Conservation (phyloP, 1,284 basidiomycete species). For the Amylostereum areolatum region DNA sequence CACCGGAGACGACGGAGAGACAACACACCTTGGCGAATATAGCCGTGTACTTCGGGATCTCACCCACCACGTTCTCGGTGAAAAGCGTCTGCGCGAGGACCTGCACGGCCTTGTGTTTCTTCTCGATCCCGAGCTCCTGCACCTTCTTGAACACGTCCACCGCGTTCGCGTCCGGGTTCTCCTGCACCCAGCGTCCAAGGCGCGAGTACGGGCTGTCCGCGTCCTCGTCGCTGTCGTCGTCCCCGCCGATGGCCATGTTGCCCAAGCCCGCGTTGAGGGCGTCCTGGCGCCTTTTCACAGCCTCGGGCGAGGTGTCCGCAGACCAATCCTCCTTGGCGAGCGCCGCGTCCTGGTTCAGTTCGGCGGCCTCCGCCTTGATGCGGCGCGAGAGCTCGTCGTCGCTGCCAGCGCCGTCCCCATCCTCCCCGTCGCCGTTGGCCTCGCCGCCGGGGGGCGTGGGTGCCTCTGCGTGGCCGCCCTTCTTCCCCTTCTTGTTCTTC, state of each 20-base stretch:
- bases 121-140: slow-evolving; percentile 88
- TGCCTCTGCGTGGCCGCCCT: slow-evolving; percentile 28
- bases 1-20: background rate
- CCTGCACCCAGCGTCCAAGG: slow-evolving; percentile 85
- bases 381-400: slow-evolving; percentile 81
- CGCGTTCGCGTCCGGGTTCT: slow-evolving; percentile 55
- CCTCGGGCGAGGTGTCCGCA: slow-evolving; percentile 87
- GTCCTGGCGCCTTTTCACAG: slow-evolving; percentile 82
- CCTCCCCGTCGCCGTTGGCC: slow-evolving; percentile 41
- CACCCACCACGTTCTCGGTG: slow-evolving; percentile 67
- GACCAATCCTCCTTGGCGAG: slow-evolving; percentile 82
- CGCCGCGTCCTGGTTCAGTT: slow-evolving; percentile 55
- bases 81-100: slow-evolving; percentile 88
- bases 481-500: slow-evolving; percentile 75
- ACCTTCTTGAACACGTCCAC: slow-evolving; percentile 84
- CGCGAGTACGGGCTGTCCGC: slow-evolving; percentile 81
- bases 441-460: slow-evolving; percentile 19
- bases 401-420: slow-evolving; percentile 53
- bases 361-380: slow-evolving; percentile 83
- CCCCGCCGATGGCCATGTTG: slow-evolving; percentile 44
- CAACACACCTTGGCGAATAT: slow-evolving; percentile 74
- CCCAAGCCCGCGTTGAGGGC: slow-evolving; percentile 68
- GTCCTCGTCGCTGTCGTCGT: slow-evolving; percentile 82
- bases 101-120: slow-evolving; percentile 91
- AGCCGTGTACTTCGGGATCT: slow-evolving; percentile 71